Conservation (phyloP, 805 yeast species). For the Pichia heedii region DNA sequence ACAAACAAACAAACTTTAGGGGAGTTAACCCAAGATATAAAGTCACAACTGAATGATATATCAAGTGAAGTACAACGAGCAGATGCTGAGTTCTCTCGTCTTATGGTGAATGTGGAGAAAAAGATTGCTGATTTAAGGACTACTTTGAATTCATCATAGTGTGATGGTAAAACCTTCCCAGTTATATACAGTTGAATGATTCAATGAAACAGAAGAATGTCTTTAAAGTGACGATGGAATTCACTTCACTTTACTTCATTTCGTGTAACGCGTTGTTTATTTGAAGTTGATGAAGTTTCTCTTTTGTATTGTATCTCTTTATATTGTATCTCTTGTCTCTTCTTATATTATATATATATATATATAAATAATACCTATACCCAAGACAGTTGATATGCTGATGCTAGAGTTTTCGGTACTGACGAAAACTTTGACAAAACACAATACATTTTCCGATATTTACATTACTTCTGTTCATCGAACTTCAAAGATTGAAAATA, state of each 20-base stretch:
- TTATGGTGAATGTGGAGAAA: slow-evolving; percentile 16
- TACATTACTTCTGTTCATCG: background rate
- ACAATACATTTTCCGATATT: background rate
- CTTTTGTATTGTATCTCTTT: too few species aligned
- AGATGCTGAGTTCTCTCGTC: slow-evolving; percentile 16
- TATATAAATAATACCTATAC: too few species aligned
- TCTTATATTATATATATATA: background rate
- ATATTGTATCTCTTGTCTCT: background rate
- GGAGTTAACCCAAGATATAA: slow-evolving; percentile 19
- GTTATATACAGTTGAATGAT: too few species aligned
- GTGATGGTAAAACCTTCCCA: too few species aligned
- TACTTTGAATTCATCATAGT: background rate
- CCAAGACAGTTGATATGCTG: too few species aligned
- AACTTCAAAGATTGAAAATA: background rate
- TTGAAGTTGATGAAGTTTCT: too few species aligned
- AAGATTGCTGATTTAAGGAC: slow-evolving; percentile 10
- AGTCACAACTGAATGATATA: slow-evolving; percentile 16
- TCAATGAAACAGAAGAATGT: too few species aligned
- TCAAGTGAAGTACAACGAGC: slow-evolving; percentile 14
- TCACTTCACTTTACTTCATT: too few species aligned
- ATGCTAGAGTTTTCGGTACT: background rate
- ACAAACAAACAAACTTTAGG: slow-evolving; percentile 11
- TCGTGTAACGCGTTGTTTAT: too few species aligned
- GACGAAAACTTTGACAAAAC: background rate
- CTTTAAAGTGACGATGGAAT: too few species aligned